These are phyloP conservation scores for Wickerhamiella slavikovae DNA, from an alignment of 805 yeast species.

Conservation along the genomic window DNA sequence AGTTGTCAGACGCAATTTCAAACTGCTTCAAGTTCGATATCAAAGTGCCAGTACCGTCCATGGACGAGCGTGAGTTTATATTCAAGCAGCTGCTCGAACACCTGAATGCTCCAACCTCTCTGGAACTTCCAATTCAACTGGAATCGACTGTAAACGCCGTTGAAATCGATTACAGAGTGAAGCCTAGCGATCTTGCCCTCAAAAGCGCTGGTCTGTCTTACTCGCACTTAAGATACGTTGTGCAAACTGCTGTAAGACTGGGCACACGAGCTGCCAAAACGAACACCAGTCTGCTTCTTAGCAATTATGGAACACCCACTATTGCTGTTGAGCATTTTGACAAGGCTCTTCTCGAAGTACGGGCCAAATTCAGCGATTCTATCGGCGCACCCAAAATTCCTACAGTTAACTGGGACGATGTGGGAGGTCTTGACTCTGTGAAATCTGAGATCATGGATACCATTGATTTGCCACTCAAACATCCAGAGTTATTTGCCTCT, in stretches of 20 bases:
- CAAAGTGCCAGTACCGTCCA: slow-evolving; percentile 56
- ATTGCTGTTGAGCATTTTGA: slow-evolving; percentile 43
- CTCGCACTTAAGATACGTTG: slow-evolving; percentile 52
- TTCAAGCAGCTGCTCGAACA: slow-evolving; percentile 27
- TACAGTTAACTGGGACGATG: slow-evolving; percentile 89
- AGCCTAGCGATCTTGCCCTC: slow-evolving; percentile 41
- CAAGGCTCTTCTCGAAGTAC: slow-evolving; percentile 53
- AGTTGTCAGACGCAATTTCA: slow-evolving; percentile 42
- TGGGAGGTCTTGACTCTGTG: slow-evolving; percentile 81
- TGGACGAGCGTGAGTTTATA: slow-evolving; percentile 46
- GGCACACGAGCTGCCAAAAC: slow-evolving; percentile 44
- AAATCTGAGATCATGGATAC: slow-evolving; percentile 89
- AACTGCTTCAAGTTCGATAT: slow-evolving; percentile 59
- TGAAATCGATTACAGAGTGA: no score
- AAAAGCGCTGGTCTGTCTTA: slow-evolving; percentile 92
- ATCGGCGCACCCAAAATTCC: slow-evolving; percentile 96
- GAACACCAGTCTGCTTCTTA: slow-evolving; percentile 18
- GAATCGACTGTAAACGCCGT: slow-evolving; percentile 20
- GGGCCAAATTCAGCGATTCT: slow-evolving; percentile 77
- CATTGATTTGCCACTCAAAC: slow-evolving; percentile 84
- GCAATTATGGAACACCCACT: slow-evolving; percentile 34
- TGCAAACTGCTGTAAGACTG: no score
- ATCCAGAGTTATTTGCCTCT: slow-evolving; percentile 69
- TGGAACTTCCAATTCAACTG: slow-evolving; percentile 2
- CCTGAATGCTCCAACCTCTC: slow-evolving; percentile 1